Base-by-base conservation (phyloP, 495 filamentous ascomycete species). In the Neurospora terricola region DNA sequence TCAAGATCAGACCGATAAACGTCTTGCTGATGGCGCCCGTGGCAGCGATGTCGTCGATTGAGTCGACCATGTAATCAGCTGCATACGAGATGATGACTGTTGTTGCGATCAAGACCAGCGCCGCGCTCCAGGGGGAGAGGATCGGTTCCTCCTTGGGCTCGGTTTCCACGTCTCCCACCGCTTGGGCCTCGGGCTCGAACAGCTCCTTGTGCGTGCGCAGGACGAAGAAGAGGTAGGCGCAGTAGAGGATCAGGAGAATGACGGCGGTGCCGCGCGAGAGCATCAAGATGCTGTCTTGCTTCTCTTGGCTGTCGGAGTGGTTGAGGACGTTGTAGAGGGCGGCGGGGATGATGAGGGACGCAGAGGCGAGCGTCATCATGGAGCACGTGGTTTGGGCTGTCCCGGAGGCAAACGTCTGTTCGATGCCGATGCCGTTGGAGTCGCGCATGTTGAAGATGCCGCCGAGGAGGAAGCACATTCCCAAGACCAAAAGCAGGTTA, bases 341-440 rank as follows among this genome's bases (percentile, higher is more conserved):
- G 84, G 96, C 95, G 0, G 96, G 96, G 73, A 99, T 94, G 76
- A 99, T 97, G 75, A 99, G 86, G 11, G 93, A 96, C 2, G 95
- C 94, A 6, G 92, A 91, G 27, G 96, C 90, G 69, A 99, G 90
- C 3, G 94, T 90, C 95, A 99, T 96, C 27, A 99, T 85, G 27
- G 96, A 98, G 40, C 94, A 96, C 84, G 97, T 98, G 42, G 96
- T 97, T 54, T 94, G 94, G 9, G 96, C 96, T 30, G 96, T 94
- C 38, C 93, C 96, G 12, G 81, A 82, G 77, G 97, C 94, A 85
- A 99, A 99, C 7, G 70, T 82, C 75, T 96, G 93, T 78, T 97
- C 90, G 71, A 76, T 81, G 59, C 82, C 85, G 23, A 72, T 23
- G 71, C 83, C 86, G 37, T 80, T 75, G 34, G 76, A 73, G 62